Conservation (phyloP, 352 stramenopile species). For the Pythium catenulatum region DNA sequence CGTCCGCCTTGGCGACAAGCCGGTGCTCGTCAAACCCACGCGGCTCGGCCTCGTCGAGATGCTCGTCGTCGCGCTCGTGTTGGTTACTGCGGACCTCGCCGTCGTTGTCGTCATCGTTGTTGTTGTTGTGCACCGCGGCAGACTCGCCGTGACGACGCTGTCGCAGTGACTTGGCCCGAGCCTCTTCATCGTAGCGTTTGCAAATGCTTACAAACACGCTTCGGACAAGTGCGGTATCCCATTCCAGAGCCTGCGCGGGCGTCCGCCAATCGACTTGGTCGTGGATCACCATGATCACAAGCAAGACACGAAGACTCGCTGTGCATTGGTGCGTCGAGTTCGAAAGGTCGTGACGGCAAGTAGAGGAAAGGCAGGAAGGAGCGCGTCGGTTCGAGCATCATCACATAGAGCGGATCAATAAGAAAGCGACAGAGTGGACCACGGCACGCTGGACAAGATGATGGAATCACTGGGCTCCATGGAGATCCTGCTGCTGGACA, state of each 20-base stretch:
- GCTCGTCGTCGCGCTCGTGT: neutral
- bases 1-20: conserved; percentile 77
- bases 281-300: conserved; percentile 62
- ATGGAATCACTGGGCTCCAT: conserved; percentile 55
- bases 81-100: too few species aligned
- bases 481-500: conserved; percentile 80
- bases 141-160: neutral
- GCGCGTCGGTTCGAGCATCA: too few species aligned
- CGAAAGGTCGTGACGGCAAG: conserved; percentile 19
- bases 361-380: too few species aligned
- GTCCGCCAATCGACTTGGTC: conserved; percentile 77
- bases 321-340: too few species aligned
- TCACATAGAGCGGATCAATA: neutral
- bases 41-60: too few species aligned
- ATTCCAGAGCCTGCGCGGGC: conserved; percentile 65
- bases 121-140: neutral
- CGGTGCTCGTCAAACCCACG: conserved; percentile 61
- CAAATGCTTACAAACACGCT: conserved; percentile 72
- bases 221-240: conserved; percentile 77
- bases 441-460: too few species aligned
- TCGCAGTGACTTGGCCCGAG: neutral
- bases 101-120: conserved; percentile 31
- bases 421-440: neutral
- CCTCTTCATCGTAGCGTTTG: conserved; percentile 55
- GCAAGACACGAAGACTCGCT: too few species aligned